Conservation (phyloP, 768 basidiomycete species). For the Phaeotremella skinneri region DNA sequence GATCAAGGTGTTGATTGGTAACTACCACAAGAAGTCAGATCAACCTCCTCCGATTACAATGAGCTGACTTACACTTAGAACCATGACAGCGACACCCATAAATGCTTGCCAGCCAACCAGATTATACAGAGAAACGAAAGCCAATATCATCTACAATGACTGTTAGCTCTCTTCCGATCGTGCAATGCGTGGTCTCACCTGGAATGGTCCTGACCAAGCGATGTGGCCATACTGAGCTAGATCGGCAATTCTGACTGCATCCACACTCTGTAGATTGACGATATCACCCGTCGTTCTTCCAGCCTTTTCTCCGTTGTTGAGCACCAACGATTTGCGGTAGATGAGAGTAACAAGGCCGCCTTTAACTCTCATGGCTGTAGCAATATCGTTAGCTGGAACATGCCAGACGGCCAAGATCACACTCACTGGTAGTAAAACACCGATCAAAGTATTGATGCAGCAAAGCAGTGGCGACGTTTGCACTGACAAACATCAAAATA, state of each 20-base stretch:
- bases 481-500: constrained; percentile 72
- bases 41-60: not conserved
- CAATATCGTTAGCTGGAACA: constrained; percentile 22
- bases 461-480: constrained; percentile 72
- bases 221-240: constrained; percentile 64
- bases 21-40: constrained; percentile 10
- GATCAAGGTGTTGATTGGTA: constrained; percentile 43
- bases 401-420: constrained; percentile 22
- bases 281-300: constrained; percentile 81
- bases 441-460: constrained; percentile 90
- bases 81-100: constrained; percentile 81
- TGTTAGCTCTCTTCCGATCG: not conserved
- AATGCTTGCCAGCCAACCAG: constrained; percentile 90
- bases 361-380: constrained; percentile 72
- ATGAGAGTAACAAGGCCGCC: constrained; percentile 81
- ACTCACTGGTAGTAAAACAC: constrained; percentile 54
- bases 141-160: constrained; percentile 66
- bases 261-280: constrained; percentile 86
- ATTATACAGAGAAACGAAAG: constrained; percentile 83
- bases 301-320: constrained; percentile 79
- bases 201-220: constrained; percentile 78
- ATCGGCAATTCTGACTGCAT: constrained; percentile 49
- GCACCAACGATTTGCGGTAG: constrained; percentile 78
- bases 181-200: constrained; percentile 53
- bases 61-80: constrained; percentile 62